Conservation (phyloP, 176 grass and related monocot species). For the Leersia perrieri region DNA sequence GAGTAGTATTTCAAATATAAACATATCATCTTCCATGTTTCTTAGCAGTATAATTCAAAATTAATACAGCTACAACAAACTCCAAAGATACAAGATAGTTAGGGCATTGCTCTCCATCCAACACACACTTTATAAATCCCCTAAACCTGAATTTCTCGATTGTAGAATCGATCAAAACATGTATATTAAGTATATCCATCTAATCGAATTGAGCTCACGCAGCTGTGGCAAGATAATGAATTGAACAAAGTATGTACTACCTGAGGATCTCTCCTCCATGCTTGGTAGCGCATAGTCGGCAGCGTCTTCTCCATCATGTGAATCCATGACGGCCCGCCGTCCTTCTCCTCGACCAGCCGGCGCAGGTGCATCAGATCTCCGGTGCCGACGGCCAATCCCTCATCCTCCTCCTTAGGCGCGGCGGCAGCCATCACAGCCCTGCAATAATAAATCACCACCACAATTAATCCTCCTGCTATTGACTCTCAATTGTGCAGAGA, state of each 20-base stretch:
- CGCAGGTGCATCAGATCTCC: slow-evolving; percentile 62
- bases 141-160: not conserved
- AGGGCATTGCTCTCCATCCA: not conserved
- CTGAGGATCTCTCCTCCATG: slow-evolving; percentile 79
- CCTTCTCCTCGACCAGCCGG: slow-evolving; percentile 72
- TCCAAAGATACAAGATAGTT: not conserved
- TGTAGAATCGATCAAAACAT: not conserved
- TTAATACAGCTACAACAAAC: not conserved
- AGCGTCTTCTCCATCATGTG: slow-evolving; percentile 78
- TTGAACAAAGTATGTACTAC: not conserved
- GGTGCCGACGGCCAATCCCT: slow-evolving; percentile 44
- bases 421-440: not conserved
- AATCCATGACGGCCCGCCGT: slow-evolving; percentile 71
- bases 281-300: slow-evolving; percentile 59
- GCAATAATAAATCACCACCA: not conserved
- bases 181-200: not conserved
- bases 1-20: no score
- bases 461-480: not conserved
- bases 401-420: not conserved
- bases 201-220: not conserved
- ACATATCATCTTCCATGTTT: not conserved
- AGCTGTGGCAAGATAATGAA: not conserved
- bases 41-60: not conserved
- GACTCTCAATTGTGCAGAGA: not conserved
- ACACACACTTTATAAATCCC: not conserved